Percentiles rank a stretch among this genome's conserved stretches.
Conservation (phyloP, 768 basidiomycete species). For the Lactarius pseudohatsudake region DNA sequence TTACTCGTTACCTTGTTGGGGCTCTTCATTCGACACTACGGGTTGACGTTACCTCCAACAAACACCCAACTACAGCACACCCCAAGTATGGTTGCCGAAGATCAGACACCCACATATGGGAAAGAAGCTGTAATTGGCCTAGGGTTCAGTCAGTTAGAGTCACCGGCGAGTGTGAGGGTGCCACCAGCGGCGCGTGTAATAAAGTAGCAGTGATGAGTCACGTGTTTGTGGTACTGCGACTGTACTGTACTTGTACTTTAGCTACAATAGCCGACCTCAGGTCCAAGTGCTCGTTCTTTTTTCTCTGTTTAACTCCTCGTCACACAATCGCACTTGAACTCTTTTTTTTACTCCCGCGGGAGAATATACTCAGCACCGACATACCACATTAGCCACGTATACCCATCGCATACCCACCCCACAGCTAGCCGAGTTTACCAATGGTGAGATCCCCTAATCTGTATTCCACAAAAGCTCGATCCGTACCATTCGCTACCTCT, state of each 20-base stretch:
- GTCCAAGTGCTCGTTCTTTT: constrained; percentile 10
- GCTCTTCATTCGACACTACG: constrained; percentile 22
- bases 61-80: background rate
- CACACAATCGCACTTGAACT: background rate
- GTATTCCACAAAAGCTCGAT: constrained; percentile 7
- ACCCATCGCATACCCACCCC: constrained; percentile 28
- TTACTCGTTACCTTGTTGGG: constrained; percentile 16
- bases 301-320: constrained; percentile 23
- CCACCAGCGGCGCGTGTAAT: constrained; percentile 16
- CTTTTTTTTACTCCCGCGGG: background rate
- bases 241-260: background rate
- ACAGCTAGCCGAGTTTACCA: constrained; percentile 13
- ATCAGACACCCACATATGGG: background rate
- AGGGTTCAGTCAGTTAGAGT: background rate
- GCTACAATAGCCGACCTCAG: constrained; percentile 4
- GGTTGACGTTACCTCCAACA: constrained; percentile 7
- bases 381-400: constrained; percentile 30
- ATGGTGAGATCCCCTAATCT: constrained; percentile 33
- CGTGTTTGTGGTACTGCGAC: constrained; percentile 2
- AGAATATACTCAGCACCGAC: constrained; percentile 5
- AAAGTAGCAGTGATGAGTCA: constrained; percentile 8
- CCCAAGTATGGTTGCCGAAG: background rate
- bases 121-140: background rate
- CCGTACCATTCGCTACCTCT: constrained; percentile 23
- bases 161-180: background rate